These are phyloP conservation scores for Clavulina sp. DNA, from an alignment of 768 basidiomycete genomes.

Conservation along the genomic window DNA sequence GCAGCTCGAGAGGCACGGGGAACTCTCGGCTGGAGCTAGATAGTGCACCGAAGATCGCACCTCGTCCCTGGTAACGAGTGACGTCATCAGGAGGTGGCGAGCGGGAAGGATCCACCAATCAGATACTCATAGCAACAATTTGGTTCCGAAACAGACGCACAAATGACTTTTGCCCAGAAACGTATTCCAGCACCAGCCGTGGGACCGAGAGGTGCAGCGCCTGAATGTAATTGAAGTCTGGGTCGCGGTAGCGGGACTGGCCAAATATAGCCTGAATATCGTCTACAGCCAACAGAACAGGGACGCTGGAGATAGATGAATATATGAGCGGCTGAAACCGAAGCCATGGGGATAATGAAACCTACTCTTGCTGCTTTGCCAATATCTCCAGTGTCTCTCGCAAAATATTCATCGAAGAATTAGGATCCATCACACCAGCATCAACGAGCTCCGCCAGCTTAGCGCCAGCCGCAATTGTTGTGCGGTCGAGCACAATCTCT, in stretches of 20 bases:
- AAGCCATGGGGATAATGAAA: slow-evolving; percentile 4
- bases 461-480: slow-evolving; percentile 23
- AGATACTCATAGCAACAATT: background rate
- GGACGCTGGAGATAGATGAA: slow-evolving; percentile 31
- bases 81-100: background rate
- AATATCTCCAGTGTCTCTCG: slow-evolving; percentile 42
- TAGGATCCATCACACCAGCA: slow-evolving; percentile 36
- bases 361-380: slow-evolving; percentile 45
- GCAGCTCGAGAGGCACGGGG: slow-evolving; percentile 42
- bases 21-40: slow-evolving; percentile 43
- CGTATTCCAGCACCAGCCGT: slow-evolving; percentile 57
- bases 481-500: slow-evolving; percentile 29
- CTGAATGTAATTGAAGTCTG: slow-evolving; percentile 47
- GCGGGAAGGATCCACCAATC: background rate
- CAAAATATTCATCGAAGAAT: slow-evolving; percentile 37
- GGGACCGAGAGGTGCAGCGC: slow-evolving; percentile 69
- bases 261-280: slow-evolving; percentile 72
- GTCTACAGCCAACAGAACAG: slow-evolving; percentile 71
- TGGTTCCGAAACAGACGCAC: slow-evolving; percentile 31
- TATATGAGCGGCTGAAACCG: background rate
- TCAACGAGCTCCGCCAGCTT: slow-evolving; percentile 37
- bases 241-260: slow-evolving; percentile 50
- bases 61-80: slow-evolving; percentile 32
- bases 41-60: slow-evolving; percentile 55
- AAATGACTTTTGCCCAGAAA: slow-evolving; percentile 48